Evolutionary conservation across 208 protist genomes (phyloP), one percentile per base, ranked within the genome.

Genomic region (Acanthamoeba healyi): DNA sequence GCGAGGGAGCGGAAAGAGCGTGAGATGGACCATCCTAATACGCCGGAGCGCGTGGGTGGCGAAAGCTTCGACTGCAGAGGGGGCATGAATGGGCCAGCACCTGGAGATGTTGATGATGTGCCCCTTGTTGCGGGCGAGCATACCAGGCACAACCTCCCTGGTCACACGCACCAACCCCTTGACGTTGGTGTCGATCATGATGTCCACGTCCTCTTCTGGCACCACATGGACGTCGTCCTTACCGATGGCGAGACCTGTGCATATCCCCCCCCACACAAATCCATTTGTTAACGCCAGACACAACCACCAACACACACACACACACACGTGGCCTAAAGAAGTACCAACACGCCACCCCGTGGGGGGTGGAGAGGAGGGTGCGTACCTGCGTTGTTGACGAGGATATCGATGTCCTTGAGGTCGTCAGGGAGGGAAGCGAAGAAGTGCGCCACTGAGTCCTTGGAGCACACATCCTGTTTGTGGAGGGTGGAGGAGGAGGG

Each of bases 71-170:
- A n/a, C n/a, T n/a, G n/a, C n/a, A n/a, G n/a, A n/a, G n/a, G n/a
- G n/a, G n/a, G n/a, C n/a, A n/a, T n/a, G n/a, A n/a, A n/a, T n/a
- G n/a, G n/a, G n/a, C n/a, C n/a, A n/a, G n/a, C n/a, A n/a, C 87
- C 87, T 92, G 87, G 40, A 51, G 36, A 92, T 74, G 87, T 92
- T 92, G 87, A 92, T 92, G 54, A 92, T 34, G 38, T 92, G 87
- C 5, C 87, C 87, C 12, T 34, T 65, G 40, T 77, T 77, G 9
- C 87, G 87, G 24, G 49, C 34, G 3, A 70, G 46, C 87, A 92
- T 92, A 24, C 32, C n/a, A 29, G 87, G 87, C 56, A 92, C 56
- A 77, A 92, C 40, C 17, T 10, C 87, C n/a, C 58, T 44, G 3
- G 46, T 92, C 56, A 92, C 36, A 14, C 65, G 22, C 6, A 92